Percentiles rank a stretch among this genome's conserved stretches.
Evolutionary conservation across 176 grass and related monocot species (phyloP).

Genomic region (Carex littledalei): DNA sequence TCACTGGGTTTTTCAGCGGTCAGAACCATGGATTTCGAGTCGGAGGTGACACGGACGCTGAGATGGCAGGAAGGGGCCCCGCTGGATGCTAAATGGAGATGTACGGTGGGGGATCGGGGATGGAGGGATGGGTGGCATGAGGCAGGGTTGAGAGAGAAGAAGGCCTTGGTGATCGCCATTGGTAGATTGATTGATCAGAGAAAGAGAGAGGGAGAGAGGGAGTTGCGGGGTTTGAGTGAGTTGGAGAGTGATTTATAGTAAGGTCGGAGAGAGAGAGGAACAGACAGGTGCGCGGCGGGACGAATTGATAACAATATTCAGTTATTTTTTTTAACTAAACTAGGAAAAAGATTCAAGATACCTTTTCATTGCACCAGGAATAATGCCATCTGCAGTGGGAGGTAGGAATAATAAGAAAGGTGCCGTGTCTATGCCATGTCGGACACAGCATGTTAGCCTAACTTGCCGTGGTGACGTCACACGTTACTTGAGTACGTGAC

Average conservation of each 20-base stretch:
- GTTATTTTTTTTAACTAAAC: background rate
- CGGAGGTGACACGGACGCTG: background rate
- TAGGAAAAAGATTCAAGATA: background rate
- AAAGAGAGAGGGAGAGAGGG: background rate
- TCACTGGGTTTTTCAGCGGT: slow-evolving; percentile 65
- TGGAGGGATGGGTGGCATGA: background rate
- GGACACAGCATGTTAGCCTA: too few relatives aligned
- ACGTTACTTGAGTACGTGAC: too few relatives aligned
- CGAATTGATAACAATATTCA: background rate
- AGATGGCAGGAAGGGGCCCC: background rate
- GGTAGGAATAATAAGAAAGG: background rate
- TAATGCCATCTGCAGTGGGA: background rate
- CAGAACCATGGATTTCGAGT: slow-evolving; percentile 46
- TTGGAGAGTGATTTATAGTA: slow-evolving; percentile 7
- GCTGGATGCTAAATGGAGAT: slow-evolving; percentile 20
- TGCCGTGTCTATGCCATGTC: too few relatives aligned
- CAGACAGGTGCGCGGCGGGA: background rate
- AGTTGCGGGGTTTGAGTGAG: background rate
- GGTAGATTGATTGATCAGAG: background rate
- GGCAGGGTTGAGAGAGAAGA: slow-evolving; percentile 13
- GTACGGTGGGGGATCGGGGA: background rate
- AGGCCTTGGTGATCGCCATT: slow-evolving; percentile 19
- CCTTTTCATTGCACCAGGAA: background rate
- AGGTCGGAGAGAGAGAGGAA: background rate
- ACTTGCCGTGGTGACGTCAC: too few relatives aligned